Evolutionary conservation across 2,329 filamentous ascomycete species (phyloP), one percentile per base, ranked within the genome.

Genomic region (Chaetomium globosum): DNA sequence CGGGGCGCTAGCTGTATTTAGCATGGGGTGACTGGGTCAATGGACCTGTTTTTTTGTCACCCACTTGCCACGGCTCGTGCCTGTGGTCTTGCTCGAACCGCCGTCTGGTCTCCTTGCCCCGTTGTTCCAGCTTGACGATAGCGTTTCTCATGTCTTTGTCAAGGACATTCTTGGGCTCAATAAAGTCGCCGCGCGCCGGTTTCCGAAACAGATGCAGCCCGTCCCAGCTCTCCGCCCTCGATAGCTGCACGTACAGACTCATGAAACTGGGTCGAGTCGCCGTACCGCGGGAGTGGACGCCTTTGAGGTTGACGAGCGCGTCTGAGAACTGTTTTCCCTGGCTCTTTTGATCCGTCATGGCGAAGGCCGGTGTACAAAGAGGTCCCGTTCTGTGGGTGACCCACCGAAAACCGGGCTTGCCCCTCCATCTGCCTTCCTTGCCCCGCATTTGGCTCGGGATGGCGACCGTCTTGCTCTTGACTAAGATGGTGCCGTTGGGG

Each of bases 191-290:
- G 16, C 54, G 59, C 31, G 28, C 57, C 28, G 46, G 57, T 52
- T 51, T 51, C 46, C 46, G 57, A 33, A 59, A 59, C 21, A 51
- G 46, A 23, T 59, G 28, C 46, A 59, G 57, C 46, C 46, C 57
- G 3, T 39, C 19, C 57, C 46, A 59, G 1, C 57, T 51, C 30
- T 52, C 3, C n/a, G 57, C 64, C 59, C 66, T 61, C 39, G 64
- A 68, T 21, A 68, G 61, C 55, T 68, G 62, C 21, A 69, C 65
- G 60, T 69, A 69, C 19, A 67, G 61, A 63, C 65, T 69, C 60
- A 63, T 67, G 49, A 66, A 66, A 61, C 63, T 69, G 10, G 57
- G 67, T 31, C 60, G 21, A 16, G 51, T 62, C 36, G 36, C 39
- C 4, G 43, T 59, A 26, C 62, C 59, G 49, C 62, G 54, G 33